Evolutionary conservation across 2,329 filamentous ascomycete species (phyloP), one percentile per base, ranked within the genome.

Genomic region (Monilinia polystroma): DNA sequence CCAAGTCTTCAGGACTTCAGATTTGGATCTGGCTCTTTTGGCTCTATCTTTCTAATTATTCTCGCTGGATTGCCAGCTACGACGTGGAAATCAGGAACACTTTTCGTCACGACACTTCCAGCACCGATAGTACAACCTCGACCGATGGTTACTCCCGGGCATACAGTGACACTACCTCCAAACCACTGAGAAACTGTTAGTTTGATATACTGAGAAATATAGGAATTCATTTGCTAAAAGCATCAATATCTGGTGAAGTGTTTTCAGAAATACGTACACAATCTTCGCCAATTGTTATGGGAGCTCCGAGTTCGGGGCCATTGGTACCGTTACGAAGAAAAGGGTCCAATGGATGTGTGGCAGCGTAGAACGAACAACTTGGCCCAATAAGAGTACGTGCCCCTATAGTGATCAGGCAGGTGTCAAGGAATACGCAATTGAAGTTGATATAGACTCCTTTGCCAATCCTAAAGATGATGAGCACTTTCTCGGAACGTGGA

Each of bases 41-140:
- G 76, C 66, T 78, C 77, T 64, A 79, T 75, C 65, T 74, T 80
- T 67, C 73, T 80, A 62, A 90, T 77, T 20, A 90, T 77, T 59
- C 81, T 82, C 14, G 88, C 89, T 49, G 89, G 89, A 72, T 90
- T 91, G 0, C 89, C 89, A 23, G 81, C 88, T 0, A 87, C 87
- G 16, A 88, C 82, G 11, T 82, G 83, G 70, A 85, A 87, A 10
- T 84, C 82, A 5, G 86, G 83, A n/a, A 91, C 84, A 76, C 89
- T 82, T 79, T 89, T 95, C 2, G 91, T 95, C 32, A 96, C 92
- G 4, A 96, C 90, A 75, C 89, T 92, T 1, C 90, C 91, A 1
- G 93, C 92, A 0, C 91, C 93, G 68, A 96, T 83, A 0, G 88
- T 90, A 5, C 81, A 83, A 0, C 92, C 92, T 65, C 84, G 82